These are phyloP conservation scores for Ascochyta clinopodiicola DNA, from an alignment of 2,329 filamentous ascomycete species.

Conservation along the genomic window DNA sequence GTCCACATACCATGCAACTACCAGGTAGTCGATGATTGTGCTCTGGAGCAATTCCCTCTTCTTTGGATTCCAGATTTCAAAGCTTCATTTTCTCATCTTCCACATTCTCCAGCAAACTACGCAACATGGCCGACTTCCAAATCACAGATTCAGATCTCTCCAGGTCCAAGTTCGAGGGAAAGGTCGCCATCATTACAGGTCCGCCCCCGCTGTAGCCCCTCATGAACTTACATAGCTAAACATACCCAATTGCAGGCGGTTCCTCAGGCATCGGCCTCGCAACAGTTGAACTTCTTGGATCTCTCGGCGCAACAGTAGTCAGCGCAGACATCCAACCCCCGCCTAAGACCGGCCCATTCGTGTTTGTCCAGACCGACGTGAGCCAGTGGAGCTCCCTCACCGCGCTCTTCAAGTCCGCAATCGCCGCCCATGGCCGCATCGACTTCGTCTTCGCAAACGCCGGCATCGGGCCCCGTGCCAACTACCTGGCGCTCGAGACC, in stretches of 20 bases:
- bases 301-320: conserved; percentile 62
- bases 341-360: conserved; percentile 30
- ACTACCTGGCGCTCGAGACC: conserved; percentile 57
- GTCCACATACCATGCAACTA: background rate
- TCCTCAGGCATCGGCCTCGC: conserved; percentile 66
- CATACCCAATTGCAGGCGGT: conserved; percentile 50
- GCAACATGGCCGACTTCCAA: conserved; percentile 29
- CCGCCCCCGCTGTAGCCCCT: background rate
- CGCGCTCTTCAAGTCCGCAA: conserved; percentile 59
- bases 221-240: background rate
- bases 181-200: conserved; percentile 32
- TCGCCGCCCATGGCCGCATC: conserved; percentile 51
- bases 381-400: conserved; percentile 59
- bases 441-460: conserved; percentile 63
- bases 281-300: conserved; percentile 59
- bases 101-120: background rate
- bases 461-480: conserved; percentile 56
- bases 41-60: background rate
- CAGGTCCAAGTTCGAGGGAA: conserved; percentile 25
- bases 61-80: background rate
- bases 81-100: background rate
- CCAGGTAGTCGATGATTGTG: background rate
- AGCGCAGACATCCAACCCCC: conserved; percentile 60
- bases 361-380: conserved; percentile 50
- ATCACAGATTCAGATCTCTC: conserved; percentile 29